phyloP scores from a whole-genome alignment of 768 basidiomycete species.

The Tylopilus felleus region DNA sequence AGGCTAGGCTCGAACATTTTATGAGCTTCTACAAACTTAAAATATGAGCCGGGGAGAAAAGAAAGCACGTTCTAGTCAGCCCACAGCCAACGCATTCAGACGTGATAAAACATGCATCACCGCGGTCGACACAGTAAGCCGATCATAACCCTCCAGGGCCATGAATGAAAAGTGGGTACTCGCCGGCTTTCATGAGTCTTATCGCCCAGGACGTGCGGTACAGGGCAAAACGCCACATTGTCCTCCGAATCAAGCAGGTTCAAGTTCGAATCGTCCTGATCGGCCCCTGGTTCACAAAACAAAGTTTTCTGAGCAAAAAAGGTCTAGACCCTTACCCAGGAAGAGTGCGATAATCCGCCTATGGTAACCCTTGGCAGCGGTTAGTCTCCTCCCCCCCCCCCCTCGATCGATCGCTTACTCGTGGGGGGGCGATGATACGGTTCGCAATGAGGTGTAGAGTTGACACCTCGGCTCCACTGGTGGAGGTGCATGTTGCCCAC shows the following conservation, averaged over 20 bases:
- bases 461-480: conserved; percentile 1
- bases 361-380: background rate
- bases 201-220: background rate
- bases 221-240: background rate
- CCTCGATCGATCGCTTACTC: conserved; percentile 4
- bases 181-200: background rate
- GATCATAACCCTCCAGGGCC: background rate
- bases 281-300: background rate
- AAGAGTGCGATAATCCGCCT: too few relatives aligned
- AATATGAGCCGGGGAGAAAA: background rate
- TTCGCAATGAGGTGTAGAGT: conserved; percentile 13
- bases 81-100: background rate
- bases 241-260: background rate
- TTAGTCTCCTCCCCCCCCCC: too few relatives aligned
- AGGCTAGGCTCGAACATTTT: background rate
- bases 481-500: conserved; percentile 13
- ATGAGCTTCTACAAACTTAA: background rate
- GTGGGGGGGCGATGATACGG: background rate
- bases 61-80: background rate
- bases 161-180: background rate
- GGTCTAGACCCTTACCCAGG: background rate
- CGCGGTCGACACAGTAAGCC: background rate
- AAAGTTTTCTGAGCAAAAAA: background rate
- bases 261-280: background rate
- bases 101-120: background rate